Percentiles rank a stretch among this genome's conserved stretches.
Conservation (phyloP, 129 eudicot species). For the Escallonia rubra region DNA sequence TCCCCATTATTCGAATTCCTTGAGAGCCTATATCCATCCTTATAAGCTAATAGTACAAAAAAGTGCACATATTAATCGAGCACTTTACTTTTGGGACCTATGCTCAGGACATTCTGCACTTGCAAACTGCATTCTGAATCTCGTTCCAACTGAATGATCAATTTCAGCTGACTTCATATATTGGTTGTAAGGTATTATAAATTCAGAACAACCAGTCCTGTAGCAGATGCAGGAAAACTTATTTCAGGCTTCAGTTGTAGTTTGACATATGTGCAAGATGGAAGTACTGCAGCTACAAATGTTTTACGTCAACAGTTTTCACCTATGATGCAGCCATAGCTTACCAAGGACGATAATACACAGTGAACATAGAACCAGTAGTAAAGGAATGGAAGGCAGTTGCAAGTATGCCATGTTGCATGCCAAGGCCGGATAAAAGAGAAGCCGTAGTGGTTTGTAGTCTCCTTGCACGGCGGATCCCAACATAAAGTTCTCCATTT, state of each 20-base stretch:
- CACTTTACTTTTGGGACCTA: slow-evolving; percentile 5
- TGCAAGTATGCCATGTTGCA: slow-evolving; percentile 20
- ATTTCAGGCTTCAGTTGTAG: not conserved
- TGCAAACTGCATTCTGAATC: slow-evolving; percentile 10
- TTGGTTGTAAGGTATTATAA: slow-evolving; percentile 8
- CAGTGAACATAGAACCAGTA: slow-evolving; percentile 16
- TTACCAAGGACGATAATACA: slow-evolving; percentile 21
- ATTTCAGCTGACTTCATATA: slow-evolving; percentile 14
- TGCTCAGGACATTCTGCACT: not conserved
- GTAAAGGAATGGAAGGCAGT: slow-evolving; percentile 17
- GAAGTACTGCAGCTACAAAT: not conserved
- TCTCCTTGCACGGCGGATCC: slow-evolving; percentile 13
- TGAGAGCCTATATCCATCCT: too few species aligned
- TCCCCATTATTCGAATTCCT: too few species aligned
- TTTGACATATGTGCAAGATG: not conserved
- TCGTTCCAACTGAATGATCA: slow-evolving; percentile 6
- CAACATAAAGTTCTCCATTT: slow-evolving; percentile 8
- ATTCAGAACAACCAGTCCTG: slow-evolving; percentile 14
- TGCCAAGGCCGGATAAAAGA: slow-evolving; percentile 5
- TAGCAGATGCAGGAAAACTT: not conserved
- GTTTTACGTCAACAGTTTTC: not conserved
- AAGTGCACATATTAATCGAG: not conserved
- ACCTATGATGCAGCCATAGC: not conserved
- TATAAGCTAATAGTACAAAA: not conserved
- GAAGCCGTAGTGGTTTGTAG: slow-evolving; percentile 1